Conservation (phyloP, 805 yeast species). For the Ogataea kodamae region DNA sequence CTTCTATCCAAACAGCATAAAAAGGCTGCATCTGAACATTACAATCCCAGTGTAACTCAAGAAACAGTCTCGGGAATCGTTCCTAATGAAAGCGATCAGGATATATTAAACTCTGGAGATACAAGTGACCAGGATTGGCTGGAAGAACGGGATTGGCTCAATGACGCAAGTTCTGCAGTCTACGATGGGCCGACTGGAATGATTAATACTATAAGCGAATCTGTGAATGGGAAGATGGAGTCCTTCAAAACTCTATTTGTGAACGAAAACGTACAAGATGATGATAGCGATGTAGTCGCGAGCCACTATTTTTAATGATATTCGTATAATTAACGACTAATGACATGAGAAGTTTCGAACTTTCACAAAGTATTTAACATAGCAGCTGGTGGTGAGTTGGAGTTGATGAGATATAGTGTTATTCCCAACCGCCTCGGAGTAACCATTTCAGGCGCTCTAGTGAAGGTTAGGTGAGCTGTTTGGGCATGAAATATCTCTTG, state of each 20-base stretch:
- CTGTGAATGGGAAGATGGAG: slow-evolving; percentile 24
- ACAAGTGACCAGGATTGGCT: slow-evolving; percentile 5
- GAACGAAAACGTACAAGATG: too few relatives aligned
- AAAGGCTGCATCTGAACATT: slow-evolving; percentile 35
- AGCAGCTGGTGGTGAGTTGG: slow-evolving; percentile 6
- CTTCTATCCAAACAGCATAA: slow-evolving; percentile 35
- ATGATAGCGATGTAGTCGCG: too few relatives aligned
- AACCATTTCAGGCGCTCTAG: slow-evolving; percentile 11
- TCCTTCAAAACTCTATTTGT: slow-evolving; percentile 24
- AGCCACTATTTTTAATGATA: too few relatives aligned
- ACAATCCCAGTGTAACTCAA: slow-evolving; percentile 21
- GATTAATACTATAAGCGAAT: slow-evolving; percentile 59
- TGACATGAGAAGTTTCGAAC: not conserved
- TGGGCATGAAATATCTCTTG: not conserved
- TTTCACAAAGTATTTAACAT: not conserved
- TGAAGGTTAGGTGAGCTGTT: slow-evolving; percentile 1
- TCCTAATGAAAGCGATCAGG: slow-evolving; percentile 5
- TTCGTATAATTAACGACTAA: too few relatives aligned
- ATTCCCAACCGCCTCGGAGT: slow-evolving; percentile 8
- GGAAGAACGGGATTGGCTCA: slow-evolving; percentile 44
- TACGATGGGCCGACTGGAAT: slow-evolving; percentile 71
- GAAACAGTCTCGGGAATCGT: slow-evolving; percentile 15
- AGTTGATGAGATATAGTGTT: slow-evolving; percentile 10
- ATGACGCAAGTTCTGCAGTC: slow-evolving; percentile 37
- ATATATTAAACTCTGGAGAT: slow-evolving; percentile 12